Conservation (phyloP, 2,329 filamentous ascomycete species). For the Clonostachys byssicola region DNA sequence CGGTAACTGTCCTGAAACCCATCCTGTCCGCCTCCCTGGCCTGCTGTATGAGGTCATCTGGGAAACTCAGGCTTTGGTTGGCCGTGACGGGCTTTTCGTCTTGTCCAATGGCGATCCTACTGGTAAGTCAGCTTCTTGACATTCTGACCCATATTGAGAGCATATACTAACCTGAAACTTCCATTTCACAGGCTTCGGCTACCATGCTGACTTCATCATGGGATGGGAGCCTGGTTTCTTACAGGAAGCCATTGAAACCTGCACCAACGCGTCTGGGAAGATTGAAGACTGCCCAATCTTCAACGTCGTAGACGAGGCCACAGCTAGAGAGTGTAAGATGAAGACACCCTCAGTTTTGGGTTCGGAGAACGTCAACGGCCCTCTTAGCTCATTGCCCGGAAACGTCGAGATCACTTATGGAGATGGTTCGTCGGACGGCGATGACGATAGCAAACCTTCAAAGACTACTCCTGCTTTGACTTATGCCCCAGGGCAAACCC, state of each 20-base stretch:
- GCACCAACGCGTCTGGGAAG: conserved; percentile 66
- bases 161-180: conserved; percentile 2
- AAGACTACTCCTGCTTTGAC: conserved; percentile 14
- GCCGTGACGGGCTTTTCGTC: conserved; percentile 64
- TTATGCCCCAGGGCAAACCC: conserved; percentile 27
- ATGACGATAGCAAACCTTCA: conserved; percentile 1
- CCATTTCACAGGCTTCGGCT: conserved; percentile 56
- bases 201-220: conserved; percentile 76
- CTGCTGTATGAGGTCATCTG: conserved; percentile 87
- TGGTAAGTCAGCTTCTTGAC: conserved; percentile 37
- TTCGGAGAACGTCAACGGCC: conserved; percentile 35
- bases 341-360: conserved; percentile 48
- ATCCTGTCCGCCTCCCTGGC: conserved; percentile 63
- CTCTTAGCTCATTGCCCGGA: conserved; percentile 45
- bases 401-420: conserved; percentile 39
- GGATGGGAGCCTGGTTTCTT: conserved; percentile 72
- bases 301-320: conserved; percentile 58
- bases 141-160: background rate
- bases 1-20: conserved; percentile 69
- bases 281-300: conserved; percentile 76
- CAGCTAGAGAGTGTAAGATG: conserved; percentile 58
- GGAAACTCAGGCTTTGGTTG: conserved; percentile 63
- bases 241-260: conserved; percentile 67
- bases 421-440: conserved; percentile 10
- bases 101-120: conserved; percentile 75